Evolutionary conservation across 805 yeast genomes (phyloP), one percentile per base, ranked within the genome.

Genomic region (Schwanniomyces pseudopolymorphus): DNA sequence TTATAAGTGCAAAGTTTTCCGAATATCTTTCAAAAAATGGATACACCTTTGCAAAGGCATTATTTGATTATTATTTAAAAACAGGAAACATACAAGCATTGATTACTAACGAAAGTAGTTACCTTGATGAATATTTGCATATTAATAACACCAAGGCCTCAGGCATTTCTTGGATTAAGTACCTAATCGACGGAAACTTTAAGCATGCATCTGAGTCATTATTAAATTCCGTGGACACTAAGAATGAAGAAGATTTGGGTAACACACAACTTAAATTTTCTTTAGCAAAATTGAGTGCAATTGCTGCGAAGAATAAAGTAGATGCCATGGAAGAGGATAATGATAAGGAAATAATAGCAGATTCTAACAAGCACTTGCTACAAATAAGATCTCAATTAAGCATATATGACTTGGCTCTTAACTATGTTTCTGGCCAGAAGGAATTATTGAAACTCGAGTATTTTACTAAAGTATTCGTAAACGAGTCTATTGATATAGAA

Each of bases 161-260:
- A 4, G 66, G 75, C 35, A 76, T 87, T 42, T 76, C 88, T 2
- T 90, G 96, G 96, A 83, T 89, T 17, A 75, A 80, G 46, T 78
- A 84, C 46, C 61, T 89, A 11, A 60, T 80, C 26, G 79, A 74
- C 50, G 72, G 70, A 3, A 70, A 81, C 8, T 86, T 74, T 58
- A 52, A 43, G 4, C 57, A 63, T 1, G 92, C 90, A 0, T 68
- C 84, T 1, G 55, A 60, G 11, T 69, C 74, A 1, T 66, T 89
- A 25, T 55, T 70, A 3, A 58, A 64, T 1, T 74, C 80, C 22
- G 65, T 70, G 11, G 60, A 72, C 3, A 19, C 47, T 4, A 47
- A 55, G 7, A 50, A 59, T 2, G 76, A 75, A 14, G 80, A 78
- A 21, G 57, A 65, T 8, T 68, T 75, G 38, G 64, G 64, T 10